phyloP scores from a whole-genome alignment of 257 asterid species.

The Capsicum baccatum region DNA sequence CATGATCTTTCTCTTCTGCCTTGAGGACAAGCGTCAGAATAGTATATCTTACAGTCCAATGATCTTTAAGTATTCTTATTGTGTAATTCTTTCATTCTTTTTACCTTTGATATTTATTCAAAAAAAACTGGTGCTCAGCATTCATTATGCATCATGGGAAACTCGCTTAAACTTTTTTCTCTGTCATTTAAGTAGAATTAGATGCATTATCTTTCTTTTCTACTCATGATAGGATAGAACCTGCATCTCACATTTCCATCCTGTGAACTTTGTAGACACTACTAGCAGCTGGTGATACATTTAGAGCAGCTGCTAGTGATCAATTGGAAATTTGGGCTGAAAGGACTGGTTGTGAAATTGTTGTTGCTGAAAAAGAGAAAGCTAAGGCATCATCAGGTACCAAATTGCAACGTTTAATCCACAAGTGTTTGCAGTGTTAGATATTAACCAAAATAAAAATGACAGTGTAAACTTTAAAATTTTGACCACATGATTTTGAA shows the following conservation, averaged over 20 bases:
- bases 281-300: constrained; percentile 98
- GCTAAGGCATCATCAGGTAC: constrained; percentile 92
- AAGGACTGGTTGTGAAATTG: constrained; percentile 92
- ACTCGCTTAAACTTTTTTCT: not conserved
- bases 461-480: constrained; percentile 18
- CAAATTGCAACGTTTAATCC: not conserved
- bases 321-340: constrained; percentile 97
- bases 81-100: not conserved
- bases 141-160: not conserved
- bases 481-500: constrained; percentile 56
- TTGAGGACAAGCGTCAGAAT: not conserved
- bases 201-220: constrained; percentile 15
- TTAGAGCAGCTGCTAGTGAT: constrained; percentile 98
- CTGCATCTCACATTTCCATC: constrained; percentile 26
- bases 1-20: not conserved
- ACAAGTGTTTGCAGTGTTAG: not conserved
- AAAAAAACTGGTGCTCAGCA: not conserved
- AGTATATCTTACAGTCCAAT: not conserved
- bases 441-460: not conserved
- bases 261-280: constrained; percentile 54
- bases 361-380: constrained; percentile 79
- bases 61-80: not conserved
- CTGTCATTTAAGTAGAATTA: not conserved
- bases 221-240: not conserved
- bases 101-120: constrained; percentile 9